Base-by-base conservation (phyloP, 2,329 filamentous ascomycete genomes). In the Trichoderma hamatum region DNA sequence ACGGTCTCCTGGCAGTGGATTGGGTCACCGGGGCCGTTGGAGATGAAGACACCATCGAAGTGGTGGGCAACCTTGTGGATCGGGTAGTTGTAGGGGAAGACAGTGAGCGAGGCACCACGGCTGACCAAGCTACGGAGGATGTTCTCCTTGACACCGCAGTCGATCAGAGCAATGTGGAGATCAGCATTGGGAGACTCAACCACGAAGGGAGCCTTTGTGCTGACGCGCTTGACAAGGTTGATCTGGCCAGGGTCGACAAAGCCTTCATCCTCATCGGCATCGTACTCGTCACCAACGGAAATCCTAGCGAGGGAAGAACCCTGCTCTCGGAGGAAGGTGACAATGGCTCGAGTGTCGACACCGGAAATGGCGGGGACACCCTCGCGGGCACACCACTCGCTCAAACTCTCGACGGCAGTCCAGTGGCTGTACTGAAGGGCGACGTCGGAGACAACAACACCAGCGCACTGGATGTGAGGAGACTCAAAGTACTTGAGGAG, bases 61-160 rank as follows among this genome's bases (percentile, higher is more conserved):
- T 98, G 94, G 82, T 96, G 92, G 69, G 96, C 92, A 46, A 97
- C 92, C 87, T 98, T 97, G 88, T 98, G 94, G 80, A 99, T 96
- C 65, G 94, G 95, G 84, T 96, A 98, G 84, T 98, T 90, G 83
- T 92, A 97, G 70, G 96, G 96, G 85, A 99, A 96, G 76, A 93
- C 92, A 51, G 96, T 98, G 72, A 97, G 92, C 72, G 92, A 94
- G 66, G 94, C 93, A 71, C 96, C 96, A 72, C 96, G 94, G 82
- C 88, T 90, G 77, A 98, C 94, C 70, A 99, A 86, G 80, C 92
- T 96, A 77, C 96, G 93, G 70, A 99, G 90, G 76, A 99, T 99
- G 85, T 99, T 99, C 88, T 99, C 96, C 88, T 99, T 99, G 74
- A 98, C 96, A 85, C 96, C 96, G 78, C 96, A 99, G 83, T 99